Base-by-base conservation (phyloP, 2,329 filamentous ascomycete genomes). In the Xylaria sp. region DNA sequence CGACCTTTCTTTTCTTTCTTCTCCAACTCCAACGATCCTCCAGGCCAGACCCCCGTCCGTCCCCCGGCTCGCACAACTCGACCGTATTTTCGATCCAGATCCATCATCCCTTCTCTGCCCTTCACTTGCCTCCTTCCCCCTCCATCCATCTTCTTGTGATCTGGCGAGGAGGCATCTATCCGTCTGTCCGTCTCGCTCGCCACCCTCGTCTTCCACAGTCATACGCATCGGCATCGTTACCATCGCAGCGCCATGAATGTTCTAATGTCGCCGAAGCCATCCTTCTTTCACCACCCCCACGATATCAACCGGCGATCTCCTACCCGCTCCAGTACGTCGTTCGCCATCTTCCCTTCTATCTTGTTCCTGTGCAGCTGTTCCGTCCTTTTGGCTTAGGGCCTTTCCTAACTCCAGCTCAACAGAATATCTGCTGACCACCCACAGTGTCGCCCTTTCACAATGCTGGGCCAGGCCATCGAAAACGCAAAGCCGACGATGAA, bases 401-500 rank as follows among this genome's bases (percentile, higher is more conserved):
- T 18, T 3, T 36, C 2, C 36, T 12, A 20, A 48, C 23, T 4
- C 20, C 28, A 7, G 23, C 3, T 10, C n/a, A 49, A 46, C 8
- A 31, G 48, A 25, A 28, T 46, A 41, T 52, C 57, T 48, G 59
- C 67, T 73, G 59, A 72, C 68, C 43, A 20, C 28, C 46, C 18
- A 41, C 39, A 86, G 84, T 81, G 74, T 82, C 84, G 72, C 85
- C 87, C 9, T 85, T 87, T 74, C 78, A 86, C 69, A 86, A 80
- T 79, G 88, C 79, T 78, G 89, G 89, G 85, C 74, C 80, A 20
- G 74, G 77, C 43, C 83, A 81, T 75, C 85, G 87, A 74, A 98
- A 98, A 86, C 91, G 96, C 82, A 98, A 98, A 86, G 94, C 93
- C 77, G 89, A 91, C 66, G 89, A 91, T 61, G 93, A 95, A 72